phyloP scores from a whole-genome alignment of 1,284 basidiomycete genomes.

The Cutaneotrichosporon mucoides region DNA sequence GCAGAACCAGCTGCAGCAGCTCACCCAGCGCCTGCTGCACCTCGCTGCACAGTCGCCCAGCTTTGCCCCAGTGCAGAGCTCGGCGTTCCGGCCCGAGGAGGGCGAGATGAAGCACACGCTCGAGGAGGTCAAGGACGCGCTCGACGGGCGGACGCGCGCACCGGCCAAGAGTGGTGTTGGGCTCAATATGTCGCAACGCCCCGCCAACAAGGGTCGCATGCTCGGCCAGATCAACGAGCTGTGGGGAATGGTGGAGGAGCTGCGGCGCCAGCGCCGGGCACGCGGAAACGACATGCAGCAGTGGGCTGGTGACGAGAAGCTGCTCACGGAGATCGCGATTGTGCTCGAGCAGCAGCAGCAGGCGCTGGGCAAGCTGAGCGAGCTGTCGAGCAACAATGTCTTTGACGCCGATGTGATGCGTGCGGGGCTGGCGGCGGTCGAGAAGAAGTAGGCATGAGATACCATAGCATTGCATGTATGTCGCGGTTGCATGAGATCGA shows the following conservation, averaged over 20 bases:
- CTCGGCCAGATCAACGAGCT: constrained; percentile 69
- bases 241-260: constrained; percentile 78
- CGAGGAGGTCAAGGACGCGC: constrained; percentile 70
- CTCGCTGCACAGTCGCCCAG: constrained; percentile 73
- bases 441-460: constrained; percentile 12
- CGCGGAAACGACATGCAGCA: constrained; percentile 53
- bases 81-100: constrained; percentile 75
- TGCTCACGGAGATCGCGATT: constrained; percentile 68
- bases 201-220: constrained; percentile 46
- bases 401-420: constrained; percentile 67
- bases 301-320: constrained; percentile 81
- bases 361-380: constrained; percentile 72
- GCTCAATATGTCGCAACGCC: constrained; percentile 32
- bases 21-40: constrained; percentile 68
- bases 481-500: neutral
- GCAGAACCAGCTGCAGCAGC: constrained; percentile 63
- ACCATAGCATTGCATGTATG: neutral
- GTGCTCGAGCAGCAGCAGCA: constrained; percentile 74
- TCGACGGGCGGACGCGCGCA: constrained; percentile 53
- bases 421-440: constrained; percentile 22
- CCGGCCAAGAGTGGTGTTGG: constrained; percentile 14
- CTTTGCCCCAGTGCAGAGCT: constrained; percentile 70
- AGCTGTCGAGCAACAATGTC: constrained; percentile 63
- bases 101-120: constrained; percentile 64
- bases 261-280: constrained; percentile 51